A percentile compares a stretch with the other conserved stretches of the same genome.
Conservation (phyloP, 2,329 filamentous ascomycete genomes). For the Colletotrichum sojae region DNA sequence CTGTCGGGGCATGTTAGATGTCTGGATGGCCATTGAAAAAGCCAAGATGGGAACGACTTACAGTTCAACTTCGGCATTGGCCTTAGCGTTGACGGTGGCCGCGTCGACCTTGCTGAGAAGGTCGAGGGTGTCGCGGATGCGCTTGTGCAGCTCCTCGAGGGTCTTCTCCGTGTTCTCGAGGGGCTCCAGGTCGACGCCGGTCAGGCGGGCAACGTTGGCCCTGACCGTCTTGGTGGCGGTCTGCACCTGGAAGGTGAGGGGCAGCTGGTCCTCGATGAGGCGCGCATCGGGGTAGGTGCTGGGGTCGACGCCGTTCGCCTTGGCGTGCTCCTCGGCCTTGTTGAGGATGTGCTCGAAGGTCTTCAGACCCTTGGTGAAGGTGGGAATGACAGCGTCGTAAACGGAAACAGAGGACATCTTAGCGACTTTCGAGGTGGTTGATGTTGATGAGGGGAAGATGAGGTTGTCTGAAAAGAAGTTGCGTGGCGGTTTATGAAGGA, state of each 20-base stretch:
- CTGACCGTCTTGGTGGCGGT: slow-evolving; percentile 48
- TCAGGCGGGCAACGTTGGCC: slow-evolving; percentile 47
- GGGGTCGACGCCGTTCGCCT: slow-evolving; percentile 45
- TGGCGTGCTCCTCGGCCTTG: slow-evolving; percentile 48
- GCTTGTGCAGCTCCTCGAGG: slow-evolving; percentile 47
- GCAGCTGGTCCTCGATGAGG: slow-evolving; percentile 53
- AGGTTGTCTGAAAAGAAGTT: background rate
- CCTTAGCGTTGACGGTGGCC: slow-evolving; percentile 45
- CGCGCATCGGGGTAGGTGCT: slow-evolving; percentile 44
- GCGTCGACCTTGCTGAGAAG: slow-evolving; percentile 47
- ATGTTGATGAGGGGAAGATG: background rate
- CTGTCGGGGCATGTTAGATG: slow-evolving; percentile 5
- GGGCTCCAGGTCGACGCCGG: slow-evolving; percentile 42
- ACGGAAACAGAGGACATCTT: slow-evolving; percentile 49
- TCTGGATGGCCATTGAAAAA: too few species aligned
- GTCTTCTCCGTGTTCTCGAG: slow-evolving; percentile 51
- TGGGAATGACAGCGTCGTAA: slow-evolving; percentile 48
- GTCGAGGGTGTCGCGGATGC: slow-evolving; percentile 48
- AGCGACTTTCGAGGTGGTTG: background rate
- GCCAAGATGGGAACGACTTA: slow-evolving; percentile 38
- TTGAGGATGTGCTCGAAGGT: slow-evolving; percentile 48
- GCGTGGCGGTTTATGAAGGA: background rate
- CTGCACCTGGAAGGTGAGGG: slow-evolving; percentile 54
- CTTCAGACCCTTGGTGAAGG: slow-evolving; percentile 45
- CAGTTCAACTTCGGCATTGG: slow-evolving; percentile 45